A percentile compares a stretch with the other conserved stretches of the same genome.
These are phyloP conservation scores for Chaetomiaceae sp. DNA, from an alignment of 2,329 filamentous ascomycete species.

Conservation along the genomic window DNA sequence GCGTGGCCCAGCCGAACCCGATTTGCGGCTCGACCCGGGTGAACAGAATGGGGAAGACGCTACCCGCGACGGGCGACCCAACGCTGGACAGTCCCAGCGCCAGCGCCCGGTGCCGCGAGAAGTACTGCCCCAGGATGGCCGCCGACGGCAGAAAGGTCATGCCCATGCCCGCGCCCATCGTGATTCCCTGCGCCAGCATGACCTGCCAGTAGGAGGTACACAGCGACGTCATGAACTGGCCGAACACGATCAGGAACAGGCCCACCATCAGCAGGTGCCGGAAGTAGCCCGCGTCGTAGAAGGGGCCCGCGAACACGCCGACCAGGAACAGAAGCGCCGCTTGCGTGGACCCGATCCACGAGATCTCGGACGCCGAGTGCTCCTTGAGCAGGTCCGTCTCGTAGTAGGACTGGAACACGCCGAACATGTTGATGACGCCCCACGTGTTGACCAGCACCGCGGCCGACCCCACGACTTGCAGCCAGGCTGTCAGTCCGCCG, in stretches of 20 bases:
- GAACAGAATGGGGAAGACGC: conserved; percentile 45
- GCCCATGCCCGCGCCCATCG: conserved; percentile 39
- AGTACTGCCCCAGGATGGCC: conserved; percentile 39
- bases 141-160: conserved; percentile 36
- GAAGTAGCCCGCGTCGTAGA: conserved; percentile 45
- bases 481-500: conserved; percentile 37
- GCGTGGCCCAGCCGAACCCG: conserved; percentile 39
- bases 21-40: conserved; percentile 26
- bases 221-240: conserved; percentile 41
- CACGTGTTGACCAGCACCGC: conserved; percentile 35
- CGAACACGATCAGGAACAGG: conserved; percentile 39
- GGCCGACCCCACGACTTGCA: conserved; percentile 37
- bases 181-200: conserved; percentile 39
- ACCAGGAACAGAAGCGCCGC: conserved; percentile 41
- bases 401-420: conserved; percentile 44
- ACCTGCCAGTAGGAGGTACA: conserved; percentile 38
- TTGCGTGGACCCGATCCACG: conserved; percentile 45
- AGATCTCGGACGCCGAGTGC: conserved; percentile 36
- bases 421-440: conserved; percentile 42
- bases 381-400: conserved; percentile 32
- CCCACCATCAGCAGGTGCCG: conserved; percentile 38
- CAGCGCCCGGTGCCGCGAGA: conserved; percentile 34
- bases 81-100: conserved; percentile 38
- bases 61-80: conserved; percentile 38
- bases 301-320: conserved; percentile 40